These are phyloP conservation scores for Leccinum incarnatum DNA, from an alignment of 768 basidiomycete genomes.

Conservation along the genomic window DNA sequence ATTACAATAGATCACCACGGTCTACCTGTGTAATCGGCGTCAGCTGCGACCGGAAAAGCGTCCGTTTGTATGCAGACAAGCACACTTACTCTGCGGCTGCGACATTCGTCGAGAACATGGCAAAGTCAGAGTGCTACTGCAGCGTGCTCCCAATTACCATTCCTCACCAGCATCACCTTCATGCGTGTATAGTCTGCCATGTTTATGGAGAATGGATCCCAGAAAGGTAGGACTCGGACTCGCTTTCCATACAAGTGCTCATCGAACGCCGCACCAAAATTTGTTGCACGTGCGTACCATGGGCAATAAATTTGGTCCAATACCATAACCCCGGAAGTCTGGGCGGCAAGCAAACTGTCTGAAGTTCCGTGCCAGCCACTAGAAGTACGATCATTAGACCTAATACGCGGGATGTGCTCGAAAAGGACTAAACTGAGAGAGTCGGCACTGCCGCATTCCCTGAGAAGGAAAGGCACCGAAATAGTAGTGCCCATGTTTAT, in stretches of 20 bases:
- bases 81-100: slow-evolving; percentile 5
- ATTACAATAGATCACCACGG: slow-evolving; percentile 2
- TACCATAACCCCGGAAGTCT: slow-evolving; percentile 48
- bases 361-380: slow-evolving; percentile 31
- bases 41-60: slow-evolving; percentile 6
- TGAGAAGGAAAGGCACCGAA: slow-evolving; percentile 50
- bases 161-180: slow-evolving; percentile 34
- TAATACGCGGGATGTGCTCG: slow-evolving; percentile 34
- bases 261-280: slow-evolving; percentile 60
- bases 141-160: slow-evolving; percentile 1
- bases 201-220: slow-evolving; percentile 51
- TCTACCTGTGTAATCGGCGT: slow-evolving; percentile 7
- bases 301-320: slow-evolving; percentile 49
- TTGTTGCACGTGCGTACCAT: slow-evolving; percentile 39
- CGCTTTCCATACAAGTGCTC: slow-evolving; percentile 49
- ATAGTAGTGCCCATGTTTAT: slow-evolving; percentile 49
- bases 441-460: slow-evolving; percentile 18
- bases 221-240: slow-evolving; percentile 46
- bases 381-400: slow-evolving; percentile 3
- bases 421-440: slow-evolving; percentile 52
- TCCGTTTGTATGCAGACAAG: background rate
- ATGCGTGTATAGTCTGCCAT: slow-evolving; percentile 56
- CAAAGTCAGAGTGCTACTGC: background rate
- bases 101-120: background rate
- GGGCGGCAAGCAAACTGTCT: slow-evolving; percentile 60